Percentiles rank a stretch among this genome's conserved stretches.
Evolutionary conservation across 805 yeast genomes (phyloP).

Genomic region (Candida morakotiae): DNA sequence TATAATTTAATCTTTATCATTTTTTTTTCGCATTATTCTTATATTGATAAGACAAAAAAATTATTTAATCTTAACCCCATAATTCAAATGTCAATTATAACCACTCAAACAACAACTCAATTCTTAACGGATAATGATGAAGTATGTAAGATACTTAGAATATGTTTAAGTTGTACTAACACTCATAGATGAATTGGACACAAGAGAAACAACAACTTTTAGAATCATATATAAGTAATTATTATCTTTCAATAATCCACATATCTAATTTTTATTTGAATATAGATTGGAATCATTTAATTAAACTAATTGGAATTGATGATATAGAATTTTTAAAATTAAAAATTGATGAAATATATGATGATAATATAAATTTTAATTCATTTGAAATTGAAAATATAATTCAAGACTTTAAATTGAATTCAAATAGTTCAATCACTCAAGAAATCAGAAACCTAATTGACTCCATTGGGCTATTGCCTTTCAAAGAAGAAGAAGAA

Average conservation of each 20-base stretch:
- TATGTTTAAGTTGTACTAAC: too few species aligned
- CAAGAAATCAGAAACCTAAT: slow-evolving; percentile 12
- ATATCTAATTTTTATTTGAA: slow-evolving; percentile 12
- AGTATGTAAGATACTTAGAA: too few species aligned
- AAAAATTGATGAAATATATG: slow-evolving; percentile 21
- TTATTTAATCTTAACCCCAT: too few species aligned
- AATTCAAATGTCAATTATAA: slow-evolving; percentile 1
- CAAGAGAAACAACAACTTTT: slow-evolving; percentile 1
- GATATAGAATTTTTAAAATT: slow-evolving; percentile 15
- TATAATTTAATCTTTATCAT: too few species aligned
- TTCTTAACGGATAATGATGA: neutral
- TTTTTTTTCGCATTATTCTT: neutral
- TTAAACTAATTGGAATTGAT: slow-evolving; percentile 10
- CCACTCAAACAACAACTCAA: neutral
- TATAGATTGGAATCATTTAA: slow-evolving; percentile 17
- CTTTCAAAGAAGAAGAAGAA: slow-evolving; percentile 3
- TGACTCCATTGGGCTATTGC: slow-evolving; percentile 1
- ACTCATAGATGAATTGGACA: slow-evolving; percentile 4
- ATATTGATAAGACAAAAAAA: slow-evolving; percentile 1
- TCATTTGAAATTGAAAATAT: slow-evolving; percentile 7
- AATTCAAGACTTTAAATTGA: slow-evolving; percentile 5
- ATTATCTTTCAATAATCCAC: slow-evolving; percentile 8
- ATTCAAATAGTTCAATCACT: slow-evolving; percentile 7
- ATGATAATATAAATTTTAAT: slow-evolving; percentile 9
- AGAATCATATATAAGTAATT: slow-evolving; percentile 3